Conservation (phyloP, 495 filamentous ascomycete species). For the Annulohypoxylon bovei region DNA sequence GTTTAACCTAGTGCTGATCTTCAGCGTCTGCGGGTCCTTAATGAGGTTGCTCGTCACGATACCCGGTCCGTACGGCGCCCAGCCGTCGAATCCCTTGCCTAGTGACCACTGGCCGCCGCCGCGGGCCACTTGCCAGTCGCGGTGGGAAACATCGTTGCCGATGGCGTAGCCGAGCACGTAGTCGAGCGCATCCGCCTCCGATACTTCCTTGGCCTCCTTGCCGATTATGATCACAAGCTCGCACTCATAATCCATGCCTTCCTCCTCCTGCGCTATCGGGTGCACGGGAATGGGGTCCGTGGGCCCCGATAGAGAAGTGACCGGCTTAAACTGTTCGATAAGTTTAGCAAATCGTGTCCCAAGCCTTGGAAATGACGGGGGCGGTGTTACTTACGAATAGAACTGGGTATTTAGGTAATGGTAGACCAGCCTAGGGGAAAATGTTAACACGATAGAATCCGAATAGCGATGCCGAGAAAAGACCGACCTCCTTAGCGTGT, state of each 20-base stretch:
- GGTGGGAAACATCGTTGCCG: constrained; percentile 85
- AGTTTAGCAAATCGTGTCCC: neutral
- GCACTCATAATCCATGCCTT: constrained; percentile 83
- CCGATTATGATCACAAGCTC: constrained; percentile 84
- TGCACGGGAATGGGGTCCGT: constrained; percentile 74
- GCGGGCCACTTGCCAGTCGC: constrained; percentile 82
- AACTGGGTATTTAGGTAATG: constrained; percentile 78
- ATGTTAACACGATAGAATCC: neutral
- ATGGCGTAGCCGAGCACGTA: constrained; percentile 84
- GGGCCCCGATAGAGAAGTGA: constrained; percentile 76
- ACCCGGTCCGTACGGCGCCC: constrained; percentile 87
- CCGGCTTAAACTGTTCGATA: constrained; percentile 72
- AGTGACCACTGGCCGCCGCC: constrained; percentile 84
- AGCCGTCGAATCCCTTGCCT: constrained; percentile 88
- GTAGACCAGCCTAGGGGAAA: constrained; percentile 68
- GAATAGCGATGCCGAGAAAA: neutral
- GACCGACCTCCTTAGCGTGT: constrained; percentile 75
- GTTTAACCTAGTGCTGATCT: constrained; percentile 76
- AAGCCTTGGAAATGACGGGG: neutral
- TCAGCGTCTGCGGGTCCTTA: constrained; percentile 72
- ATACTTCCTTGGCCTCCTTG: constrained; percentile 72
- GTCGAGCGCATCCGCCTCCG: constrained; percentile 72
- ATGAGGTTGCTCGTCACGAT: constrained; percentile 76
- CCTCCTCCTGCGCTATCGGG: constrained; percentile 61
- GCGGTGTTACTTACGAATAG: constrained; percentile 67